phyloP scores from a whole-genome alignment of 768 basidiomycete species.

The Termitomyces sp. region DNA sequence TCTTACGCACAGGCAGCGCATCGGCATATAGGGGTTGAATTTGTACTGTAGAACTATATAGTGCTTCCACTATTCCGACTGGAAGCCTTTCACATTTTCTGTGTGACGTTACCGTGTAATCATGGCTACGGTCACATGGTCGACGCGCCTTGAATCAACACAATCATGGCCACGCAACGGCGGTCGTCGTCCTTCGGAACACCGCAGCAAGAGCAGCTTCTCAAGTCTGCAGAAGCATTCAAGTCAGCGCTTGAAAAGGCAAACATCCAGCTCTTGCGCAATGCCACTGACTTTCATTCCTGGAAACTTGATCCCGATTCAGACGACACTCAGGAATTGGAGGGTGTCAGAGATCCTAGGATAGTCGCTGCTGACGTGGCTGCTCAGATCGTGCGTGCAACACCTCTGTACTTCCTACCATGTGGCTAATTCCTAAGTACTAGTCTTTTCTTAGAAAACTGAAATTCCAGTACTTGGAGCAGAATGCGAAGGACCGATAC shows the following conservation, averaged over 20 bases:
- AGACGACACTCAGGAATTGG: constrained; percentile 28
- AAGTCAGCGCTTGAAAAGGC: constrained; percentile 29
- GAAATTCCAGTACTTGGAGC: constrained; percentile 87
- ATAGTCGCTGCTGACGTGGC: constrained; percentile 55
- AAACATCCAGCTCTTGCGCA: constrained; percentile 33
- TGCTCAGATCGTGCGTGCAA: constrained; percentile 49
- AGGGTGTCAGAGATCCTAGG: constrained; percentile 42
- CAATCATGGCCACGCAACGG: constrained; percentile 1
- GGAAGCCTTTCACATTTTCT: too few relatives aligned
- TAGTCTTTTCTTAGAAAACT: constrained; percentile 74
- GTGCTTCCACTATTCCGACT: too few relatives aligned
- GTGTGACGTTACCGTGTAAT: too few relatives aligned
- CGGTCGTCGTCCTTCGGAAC: constrained; percentile 12
- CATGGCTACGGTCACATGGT: too few relatives aligned
- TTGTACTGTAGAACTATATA: too few relatives aligned
- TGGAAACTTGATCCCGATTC: constrained; percentile 29
- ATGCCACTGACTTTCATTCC: constrained; percentile 30
- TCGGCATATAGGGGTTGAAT: too few relatives aligned
- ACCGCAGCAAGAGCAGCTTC: constrained; percentile 28
- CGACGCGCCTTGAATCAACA: constrained; percentile 5
- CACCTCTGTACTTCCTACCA: background rate
- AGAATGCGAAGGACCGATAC: constrained; percentile 88
- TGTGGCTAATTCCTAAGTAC: background rate
- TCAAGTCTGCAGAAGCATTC: constrained; percentile 28
- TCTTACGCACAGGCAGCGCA: too few relatives aligned